A percentile compares a stretch with the other conserved stretches of the same genome.
Conservation (phyloP, 345 rosid genomes). For the Populus ilicifolia region DNA sequence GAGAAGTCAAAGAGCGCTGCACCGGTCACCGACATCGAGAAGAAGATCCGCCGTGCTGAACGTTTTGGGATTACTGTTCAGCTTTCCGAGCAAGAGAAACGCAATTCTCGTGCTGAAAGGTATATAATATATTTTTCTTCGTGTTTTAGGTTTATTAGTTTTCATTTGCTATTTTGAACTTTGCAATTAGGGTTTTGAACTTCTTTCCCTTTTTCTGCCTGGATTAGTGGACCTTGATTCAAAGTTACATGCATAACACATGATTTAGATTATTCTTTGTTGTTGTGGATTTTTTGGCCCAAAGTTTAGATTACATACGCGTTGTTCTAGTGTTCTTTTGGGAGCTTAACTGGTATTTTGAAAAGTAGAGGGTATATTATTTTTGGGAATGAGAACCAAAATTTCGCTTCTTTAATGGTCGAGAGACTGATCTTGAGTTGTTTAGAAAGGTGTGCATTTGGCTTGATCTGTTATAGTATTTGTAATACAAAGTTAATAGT, state of each 20-base stretch:
- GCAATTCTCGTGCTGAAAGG: conserved; percentile 93
- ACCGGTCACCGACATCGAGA: conserved; percentile 48
- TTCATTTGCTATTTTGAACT: background rate
- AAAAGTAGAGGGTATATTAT: background rate
- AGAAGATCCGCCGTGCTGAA: conserved; percentile 91
- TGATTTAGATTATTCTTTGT: too few species aligned
- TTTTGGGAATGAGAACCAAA: background rate
- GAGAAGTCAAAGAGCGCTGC: conserved; percentile 28
- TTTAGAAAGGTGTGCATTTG: too few species aligned
- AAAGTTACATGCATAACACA: too few species aligned
- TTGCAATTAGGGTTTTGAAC: background rate
- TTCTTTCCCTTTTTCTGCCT: background rate
- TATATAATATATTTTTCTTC: conserved; percentile 11
- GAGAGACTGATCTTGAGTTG: background rate
- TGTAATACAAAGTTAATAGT: too few species aligned
- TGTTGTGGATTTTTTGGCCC: too few species aligned
- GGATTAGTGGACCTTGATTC: too few species aligned
- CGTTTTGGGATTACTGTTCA: conserved; percentile 77
- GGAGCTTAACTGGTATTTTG: background rate
- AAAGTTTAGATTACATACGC: too few species aligned
- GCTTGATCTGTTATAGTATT: too few species aligned
- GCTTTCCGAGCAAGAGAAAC: conserved; percentile 84
- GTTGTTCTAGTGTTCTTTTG: background rate
- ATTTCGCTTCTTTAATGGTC: too few species aligned
- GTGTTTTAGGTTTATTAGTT: background rate